Evolutionary conservation across 768 basidiomycete genomes (phyloP).

Genomic region (Lanmaoa pseudosensibilis): DNA sequence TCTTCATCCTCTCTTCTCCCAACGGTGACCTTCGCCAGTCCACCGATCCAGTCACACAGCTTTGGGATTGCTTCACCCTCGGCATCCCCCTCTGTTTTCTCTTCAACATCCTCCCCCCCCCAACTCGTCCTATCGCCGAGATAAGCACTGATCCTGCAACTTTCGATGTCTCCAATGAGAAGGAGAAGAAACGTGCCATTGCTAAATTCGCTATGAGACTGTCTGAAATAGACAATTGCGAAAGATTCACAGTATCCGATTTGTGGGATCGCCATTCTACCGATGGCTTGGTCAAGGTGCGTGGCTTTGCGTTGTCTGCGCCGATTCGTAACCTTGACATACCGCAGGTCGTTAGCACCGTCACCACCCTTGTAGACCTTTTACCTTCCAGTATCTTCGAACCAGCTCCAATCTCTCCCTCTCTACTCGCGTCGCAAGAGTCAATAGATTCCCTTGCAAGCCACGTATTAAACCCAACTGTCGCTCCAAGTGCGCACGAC

Average conservation of each 20-base stretch:
- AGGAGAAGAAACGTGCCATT: conserved; percentile 86
- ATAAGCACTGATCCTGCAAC: conserved; percentile 66
- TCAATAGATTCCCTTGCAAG: conserved; percentile 57
- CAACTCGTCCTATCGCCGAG: conserved; percentile 42
- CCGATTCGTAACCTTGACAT: neutral
- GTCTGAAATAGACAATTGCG: conserved; percentile 64
- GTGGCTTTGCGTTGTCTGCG: conserved; percentile 19
- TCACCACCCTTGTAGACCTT: conserved; percentile 77
- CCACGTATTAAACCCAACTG: conserved; percentile 41
- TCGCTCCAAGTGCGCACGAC: conserved; percentile 58
- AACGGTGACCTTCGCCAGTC: conserved; percentile 66
- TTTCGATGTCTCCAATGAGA: conserved; percentile 72
- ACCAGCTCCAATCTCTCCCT: conserved; percentile 57
- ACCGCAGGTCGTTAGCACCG: conserved; percentile 81
- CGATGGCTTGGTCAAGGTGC: conserved; percentile 92
- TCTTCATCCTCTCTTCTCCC: conserved; percentile 61
- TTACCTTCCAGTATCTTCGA: conserved; percentile 72
- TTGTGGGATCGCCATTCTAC: conserved; percentile 89
- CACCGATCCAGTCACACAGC: conserved; percentile 89
- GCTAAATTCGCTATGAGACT: conserved; percentile 91
- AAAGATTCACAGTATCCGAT: conserved; percentile 89
- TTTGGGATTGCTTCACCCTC: conserved; percentile 92
- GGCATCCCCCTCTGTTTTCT: conserved; percentile 95
- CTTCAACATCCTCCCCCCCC: conserved; percentile 81
- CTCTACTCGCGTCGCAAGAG: conserved; percentile 53